phyloP scores from a whole-genome alignment of 1,139 yeast genomes.

The Geotrichum macrosporum region DNA sequence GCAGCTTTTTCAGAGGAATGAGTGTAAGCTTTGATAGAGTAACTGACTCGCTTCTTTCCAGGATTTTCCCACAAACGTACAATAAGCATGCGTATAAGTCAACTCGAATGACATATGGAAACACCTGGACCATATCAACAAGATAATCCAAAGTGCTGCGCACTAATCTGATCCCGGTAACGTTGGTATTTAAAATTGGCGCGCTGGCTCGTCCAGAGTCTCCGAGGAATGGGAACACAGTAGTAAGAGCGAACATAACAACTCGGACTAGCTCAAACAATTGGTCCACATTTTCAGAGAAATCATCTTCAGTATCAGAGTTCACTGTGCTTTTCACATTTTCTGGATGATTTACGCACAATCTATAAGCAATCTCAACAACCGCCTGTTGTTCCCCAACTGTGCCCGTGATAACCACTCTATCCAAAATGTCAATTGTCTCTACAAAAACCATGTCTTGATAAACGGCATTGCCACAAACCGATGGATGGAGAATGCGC shows the following conservation, averaged over 20 bases:
- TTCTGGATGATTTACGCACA: constrained; percentile 41
- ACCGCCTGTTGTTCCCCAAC: constrained; percentile 50
- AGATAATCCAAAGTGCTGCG: constrained; percentile 54
- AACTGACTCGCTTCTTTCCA: constrained; percentile 41
- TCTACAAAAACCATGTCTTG: constrained; percentile 71
- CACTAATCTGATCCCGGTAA: constrained; percentile 29
- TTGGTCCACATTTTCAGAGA: constrained; percentile 64
- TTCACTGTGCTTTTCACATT: constrained; percentile 28
- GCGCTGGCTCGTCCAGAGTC: constrained; percentile 29
- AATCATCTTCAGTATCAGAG: constrained; percentile 36
- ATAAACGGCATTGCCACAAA: constrained; percentile 58
- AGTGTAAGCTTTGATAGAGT: constrained; percentile 33
- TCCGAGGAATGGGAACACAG: constrained; percentile 56
- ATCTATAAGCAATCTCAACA: constrained; percentile 52
- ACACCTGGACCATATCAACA: constrained; percentile 55
- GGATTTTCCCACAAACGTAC: constrained; percentile 57
- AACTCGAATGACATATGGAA: constrained; percentile 62
- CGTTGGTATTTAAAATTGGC: constrained; percentile 33
- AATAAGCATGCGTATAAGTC: constrained; percentile 71
- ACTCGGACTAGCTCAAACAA: constrained; percentile 75
- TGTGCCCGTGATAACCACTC: constrained; percentile 61
- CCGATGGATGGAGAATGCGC: constrained; percentile 53
- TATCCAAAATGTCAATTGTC: constrained; percentile 67
- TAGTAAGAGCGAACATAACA: constrained; percentile 60
- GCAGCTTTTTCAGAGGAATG: constrained; percentile 34